A percentile compares a stretch with the other conserved stretches of the same genome.
These are phyloP conservation scores for Phytopythium ostracodes DNA, from an alignment of 352 stramenopile species.

Conservation along the genomic window DNA sequence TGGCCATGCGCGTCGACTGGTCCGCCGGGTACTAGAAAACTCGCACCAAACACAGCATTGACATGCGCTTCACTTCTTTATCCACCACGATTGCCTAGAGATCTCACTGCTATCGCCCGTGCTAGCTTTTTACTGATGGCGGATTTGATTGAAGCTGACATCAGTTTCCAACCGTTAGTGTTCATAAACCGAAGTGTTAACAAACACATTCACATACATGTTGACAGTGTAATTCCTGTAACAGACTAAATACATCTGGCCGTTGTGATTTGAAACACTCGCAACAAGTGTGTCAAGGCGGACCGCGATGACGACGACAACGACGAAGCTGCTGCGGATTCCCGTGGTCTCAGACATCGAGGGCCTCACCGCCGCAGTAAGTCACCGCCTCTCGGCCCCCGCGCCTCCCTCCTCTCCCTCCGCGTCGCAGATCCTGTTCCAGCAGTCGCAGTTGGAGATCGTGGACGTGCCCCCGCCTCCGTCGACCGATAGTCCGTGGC, in stretches of 20 bases:
- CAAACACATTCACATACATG: too few relatives aligned
- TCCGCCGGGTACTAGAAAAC: conserved; percentile 21
- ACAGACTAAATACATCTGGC: too few relatives aligned
- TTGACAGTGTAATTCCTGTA: too few relatives aligned
- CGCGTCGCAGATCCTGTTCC: conserved; percentile 8
- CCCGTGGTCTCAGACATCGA: conserved; percentile 36
- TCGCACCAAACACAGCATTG: neutral
- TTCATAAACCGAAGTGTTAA: too few relatives aligned
- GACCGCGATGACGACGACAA: too few relatives aligned
- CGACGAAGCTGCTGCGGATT: conserved; percentile 15
- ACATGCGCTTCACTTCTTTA: neutral
- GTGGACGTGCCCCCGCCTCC: conserved; percentile 22
- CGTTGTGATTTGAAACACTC: too few relatives aligned
- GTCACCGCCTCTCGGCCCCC: conserved; percentile 11
- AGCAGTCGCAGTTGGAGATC: conserved; percentile 19
- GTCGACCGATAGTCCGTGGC: conserved; percentile 10
- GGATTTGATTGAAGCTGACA: too few relatives aligned
- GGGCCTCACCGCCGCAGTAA: conserved; percentile 22
- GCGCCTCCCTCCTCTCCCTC: conserved; percentile 7
- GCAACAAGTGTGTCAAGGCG: too few relatives aligned
- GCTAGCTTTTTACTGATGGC: too few relatives aligned
- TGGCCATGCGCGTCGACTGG: conserved; percentile 33
- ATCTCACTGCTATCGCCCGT: too few relatives aligned
- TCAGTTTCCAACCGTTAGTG: too few relatives aligned
- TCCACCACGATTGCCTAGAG: neutral